Conservation (phyloP, 805 yeast genomes). For the Zygoascus biomembranicola region DNA sequence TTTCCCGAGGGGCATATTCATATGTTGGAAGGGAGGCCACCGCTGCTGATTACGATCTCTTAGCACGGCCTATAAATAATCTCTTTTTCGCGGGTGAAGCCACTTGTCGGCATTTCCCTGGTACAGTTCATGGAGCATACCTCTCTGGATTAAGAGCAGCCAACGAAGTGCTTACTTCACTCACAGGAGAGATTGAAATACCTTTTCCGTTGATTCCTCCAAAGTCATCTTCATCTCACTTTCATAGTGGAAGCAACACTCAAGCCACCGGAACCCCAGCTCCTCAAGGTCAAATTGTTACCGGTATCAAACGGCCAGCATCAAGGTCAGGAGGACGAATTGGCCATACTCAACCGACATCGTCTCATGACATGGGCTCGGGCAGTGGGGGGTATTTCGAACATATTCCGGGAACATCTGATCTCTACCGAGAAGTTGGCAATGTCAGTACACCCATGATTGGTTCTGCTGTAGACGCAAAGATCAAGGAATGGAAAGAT, state of each 20-base stretch:
- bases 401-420: background rate
- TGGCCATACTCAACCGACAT: background rate
- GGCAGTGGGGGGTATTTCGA: background rate
- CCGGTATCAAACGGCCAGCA: background rate
- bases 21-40: conserved; percentile 37
- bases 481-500: conserved; percentile 1
- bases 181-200: conserved; percentile 33
- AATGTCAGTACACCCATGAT: background rate
- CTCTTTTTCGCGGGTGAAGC: conserved; percentile 39
- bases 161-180: conserved; percentile 31
- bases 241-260: conserved; percentile 9
- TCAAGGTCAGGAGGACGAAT: background rate
- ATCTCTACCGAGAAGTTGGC: background rate
- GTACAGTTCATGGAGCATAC: conserved; percentile 38
- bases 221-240: conserved; percentile 4
- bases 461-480: background rate
- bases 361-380: background rate
- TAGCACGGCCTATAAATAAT: conserved; percentile 32
- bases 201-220: conserved; percentile 30
- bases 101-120: conserved; percentile 34
- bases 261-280: conserved; percentile 6
- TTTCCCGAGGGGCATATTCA: conserved; percentile 68
- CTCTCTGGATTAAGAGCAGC: conserved; percentile 36
- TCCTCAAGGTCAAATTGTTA: background rate
- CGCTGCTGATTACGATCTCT: conserved; percentile 33